These are phyloP conservation scores for Arthrobotrys megalospora DNA, from an alignment of 2,329 filamentous ascomycete species.

Conservation along the genomic window DNA sequence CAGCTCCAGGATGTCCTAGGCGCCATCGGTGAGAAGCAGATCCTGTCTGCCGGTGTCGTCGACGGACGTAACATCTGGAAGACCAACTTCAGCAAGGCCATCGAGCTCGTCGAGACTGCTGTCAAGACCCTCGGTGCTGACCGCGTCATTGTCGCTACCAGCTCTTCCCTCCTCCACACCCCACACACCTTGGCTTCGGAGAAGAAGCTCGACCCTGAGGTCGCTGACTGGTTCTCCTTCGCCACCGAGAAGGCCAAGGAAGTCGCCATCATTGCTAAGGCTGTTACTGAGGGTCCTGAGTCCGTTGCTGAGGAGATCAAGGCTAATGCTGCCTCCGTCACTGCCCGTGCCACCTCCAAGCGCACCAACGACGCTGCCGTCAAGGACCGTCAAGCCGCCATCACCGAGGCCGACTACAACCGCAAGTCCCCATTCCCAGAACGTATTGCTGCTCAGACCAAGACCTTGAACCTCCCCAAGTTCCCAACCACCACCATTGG, in stretches of 20 bases:
- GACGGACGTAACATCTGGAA: conserved; percentile 99
- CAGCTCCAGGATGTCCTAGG: conserved; percentile 89
- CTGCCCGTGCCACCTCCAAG: conserved; percentile 90
- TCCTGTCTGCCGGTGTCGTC: conserved; percentile 95
- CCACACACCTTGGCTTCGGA: conserved; percentile 98
- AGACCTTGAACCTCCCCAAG: conserved; percentile 90
- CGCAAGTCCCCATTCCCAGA: conserved; percentile 89
- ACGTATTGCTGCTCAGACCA: conserved; percentile 90
- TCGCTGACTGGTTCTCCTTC: conserved; percentile 99
- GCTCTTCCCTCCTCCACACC: conserved; percentile 97
- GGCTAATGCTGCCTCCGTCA: conserved; percentile 94
- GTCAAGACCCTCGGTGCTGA: conserved; percentile 98
- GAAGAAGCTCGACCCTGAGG: conserved; percentile 96
- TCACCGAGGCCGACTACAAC: conserved; percentile 88
- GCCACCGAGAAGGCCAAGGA: conserved; percentile 94
- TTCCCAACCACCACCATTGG: conserved; percentile 99
- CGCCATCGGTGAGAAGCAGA: conserved; percentile 88
- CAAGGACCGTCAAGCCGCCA: conserved; percentile 93
- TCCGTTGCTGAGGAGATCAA: conserved; percentile 89
- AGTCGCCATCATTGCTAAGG: conserved; percentile 94
- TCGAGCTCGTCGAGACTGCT: conserved; percentile 89
- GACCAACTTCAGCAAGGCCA: conserved; percentile 97
- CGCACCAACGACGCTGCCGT: conserved; percentile 97
- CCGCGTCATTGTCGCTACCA: conserved; percentile 95
- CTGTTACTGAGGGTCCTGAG: conserved; percentile 91